These are phyloP conservation scores for Diaporthe eres DNA, from an alignment of 2,329 filamentous ascomycete genomes.

Conservation along the genomic window DNA sequence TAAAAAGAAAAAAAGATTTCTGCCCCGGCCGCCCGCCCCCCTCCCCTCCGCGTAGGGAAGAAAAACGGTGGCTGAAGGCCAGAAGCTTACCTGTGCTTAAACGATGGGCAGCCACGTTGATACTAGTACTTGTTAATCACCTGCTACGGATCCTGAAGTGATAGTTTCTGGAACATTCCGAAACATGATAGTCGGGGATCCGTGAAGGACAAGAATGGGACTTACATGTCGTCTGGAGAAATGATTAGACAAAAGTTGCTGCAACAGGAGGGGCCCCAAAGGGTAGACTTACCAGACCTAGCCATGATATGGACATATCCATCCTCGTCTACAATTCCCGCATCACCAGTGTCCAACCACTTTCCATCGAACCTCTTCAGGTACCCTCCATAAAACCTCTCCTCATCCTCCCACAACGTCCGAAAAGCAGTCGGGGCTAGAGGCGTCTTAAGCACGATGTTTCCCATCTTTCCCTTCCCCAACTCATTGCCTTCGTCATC, in stretches of 20 bases:
- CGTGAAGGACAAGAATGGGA: no score
- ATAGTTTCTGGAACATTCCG: no score
- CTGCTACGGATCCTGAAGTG: no score
- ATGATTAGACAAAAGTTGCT: conserved; percentile 53
- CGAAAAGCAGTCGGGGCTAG: conserved; percentile 89
- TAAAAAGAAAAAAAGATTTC: background rate
- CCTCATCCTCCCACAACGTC: conserved; percentile 87
- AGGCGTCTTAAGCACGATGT: conserved; percentile 88
- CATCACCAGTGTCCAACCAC: conserved; percentile 94
- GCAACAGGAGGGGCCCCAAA: conserved; percentile 57
- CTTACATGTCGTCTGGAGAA: conserved; percentile 75
- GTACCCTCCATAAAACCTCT: conserved; percentile 88
- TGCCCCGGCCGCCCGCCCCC: no score
- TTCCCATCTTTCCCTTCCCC: conserved; percentile 83
- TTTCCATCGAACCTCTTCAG: conserved; percentile 83
- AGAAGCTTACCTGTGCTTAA: conserved; percentile 81
- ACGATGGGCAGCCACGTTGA: conserved; percentile 95
- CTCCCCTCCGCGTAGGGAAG: no score
- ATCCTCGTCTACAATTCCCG: conserved; percentile 91
- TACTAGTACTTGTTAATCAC: conserved; percentile 50
- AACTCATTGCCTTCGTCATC: conserved; percentile 84
- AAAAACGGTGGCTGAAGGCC: no score
- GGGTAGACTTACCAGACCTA: conserved; percentile 52
- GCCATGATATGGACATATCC: conserved; percentile 77
- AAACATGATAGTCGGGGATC: no score